Evolutionary conservation across 2,329 filamentous ascomycete genomes (phyloP).

Genomic region (Phaeoacremonium minimum): DNA sequence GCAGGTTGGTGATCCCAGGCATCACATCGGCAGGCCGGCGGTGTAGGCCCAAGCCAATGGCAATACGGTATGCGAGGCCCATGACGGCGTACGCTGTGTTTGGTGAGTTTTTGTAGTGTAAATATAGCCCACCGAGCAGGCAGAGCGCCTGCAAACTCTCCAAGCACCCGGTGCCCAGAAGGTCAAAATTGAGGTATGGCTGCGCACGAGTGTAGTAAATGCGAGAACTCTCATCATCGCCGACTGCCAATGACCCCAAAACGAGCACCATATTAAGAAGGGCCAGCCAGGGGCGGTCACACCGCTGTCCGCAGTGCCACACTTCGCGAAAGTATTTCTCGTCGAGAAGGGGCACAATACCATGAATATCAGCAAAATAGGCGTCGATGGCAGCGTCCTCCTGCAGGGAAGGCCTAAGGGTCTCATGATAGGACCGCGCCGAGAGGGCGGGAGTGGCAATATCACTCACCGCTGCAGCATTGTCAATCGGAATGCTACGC

Average conservation of each 20-base stretch:
- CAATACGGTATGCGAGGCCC: slow-evolving; percentile 12
- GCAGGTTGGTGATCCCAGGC: neutral
- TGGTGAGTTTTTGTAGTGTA: slow-evolving; percentile 17
- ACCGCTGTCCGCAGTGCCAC: neutral
- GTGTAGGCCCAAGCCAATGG: slow-evolving; percentile 13
- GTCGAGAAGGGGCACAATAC: neutral
- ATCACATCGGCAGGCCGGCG: slow-evolving; percentile 3
- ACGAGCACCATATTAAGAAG: slow-evolving; percentile 3
- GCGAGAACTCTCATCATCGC: neutral
- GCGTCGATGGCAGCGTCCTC: slow-evolving; percentile 3
- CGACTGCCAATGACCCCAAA: neutral
- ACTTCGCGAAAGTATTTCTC: neutral
- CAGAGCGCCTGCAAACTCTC: slow-evolving; percentile 15
- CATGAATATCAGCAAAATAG: slow-evolving; percentile 1
- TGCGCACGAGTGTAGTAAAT: neutral
- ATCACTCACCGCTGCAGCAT: neutral
- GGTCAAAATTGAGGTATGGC: neutral
- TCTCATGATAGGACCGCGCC: neutral
- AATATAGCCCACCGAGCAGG: slow-evolving; percentile 14
- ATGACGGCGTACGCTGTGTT: slow-evolving; percentile 16
- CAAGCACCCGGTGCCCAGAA: slow-evolving; percentile 6
- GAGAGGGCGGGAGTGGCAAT: neutral
- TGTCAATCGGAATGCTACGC: neutral
- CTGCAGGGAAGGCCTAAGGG: no score
- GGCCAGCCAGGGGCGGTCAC: slow-evolving; percentile 1